A percentile compares a stretch with the other conserved stretches of the same genome.
These are phyloP conservation scores for Fusarium veterinarium DNA, from an alignment of 2,329 filamentous ascomycete species.

Conservation along the genomic window DNA sequence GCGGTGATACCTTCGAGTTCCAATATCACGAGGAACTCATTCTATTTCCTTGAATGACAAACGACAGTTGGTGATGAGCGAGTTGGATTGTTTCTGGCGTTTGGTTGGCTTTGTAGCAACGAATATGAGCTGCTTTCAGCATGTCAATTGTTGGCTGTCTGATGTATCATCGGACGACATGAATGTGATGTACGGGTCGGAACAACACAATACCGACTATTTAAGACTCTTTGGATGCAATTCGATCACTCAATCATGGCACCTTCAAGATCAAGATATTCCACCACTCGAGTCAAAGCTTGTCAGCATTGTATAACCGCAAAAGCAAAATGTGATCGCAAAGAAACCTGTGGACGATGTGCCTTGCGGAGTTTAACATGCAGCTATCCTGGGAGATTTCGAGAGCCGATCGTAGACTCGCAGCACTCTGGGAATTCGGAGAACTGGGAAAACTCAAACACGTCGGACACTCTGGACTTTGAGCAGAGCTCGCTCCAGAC, in stretches of 20 bases:
- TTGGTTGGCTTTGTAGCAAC: constrained; percentile 32
- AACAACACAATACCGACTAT: constrained; percentile 1
- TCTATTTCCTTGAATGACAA: constrained; percentile 4
- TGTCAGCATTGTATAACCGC: constrained; percentile 52
- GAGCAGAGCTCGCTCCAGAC: neutral
- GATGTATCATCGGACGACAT: neutral
- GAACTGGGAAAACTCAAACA: neutral
- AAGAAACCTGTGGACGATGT: constrained; percentile 50
- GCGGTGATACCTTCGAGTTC: constrained; percentile 19
- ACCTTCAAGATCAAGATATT: constrained; percentile 44
- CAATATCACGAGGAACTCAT: constrained; percentile 16
- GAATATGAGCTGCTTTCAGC: constrained; percentile 19
- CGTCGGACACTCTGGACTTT: neutral
- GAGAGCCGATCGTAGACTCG: neutral
- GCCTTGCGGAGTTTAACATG: constrained; percentile 45
- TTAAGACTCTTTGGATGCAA: neutral
- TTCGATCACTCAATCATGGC: neutral
- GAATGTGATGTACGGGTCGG: neutral
- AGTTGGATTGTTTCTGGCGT: constrained; percentile 26
- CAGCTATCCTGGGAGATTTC: constrained; percentile 39
- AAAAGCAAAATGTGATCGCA: constrained; percentile 56
- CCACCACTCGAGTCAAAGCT: constrained; percentile 54
- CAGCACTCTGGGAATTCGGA: neutral
- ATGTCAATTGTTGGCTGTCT: neutral
- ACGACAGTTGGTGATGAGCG: constrained; percentile 8